Conservation (phyloP, 139 green algal species). For the Yamagishiella unicocca region DNA sequence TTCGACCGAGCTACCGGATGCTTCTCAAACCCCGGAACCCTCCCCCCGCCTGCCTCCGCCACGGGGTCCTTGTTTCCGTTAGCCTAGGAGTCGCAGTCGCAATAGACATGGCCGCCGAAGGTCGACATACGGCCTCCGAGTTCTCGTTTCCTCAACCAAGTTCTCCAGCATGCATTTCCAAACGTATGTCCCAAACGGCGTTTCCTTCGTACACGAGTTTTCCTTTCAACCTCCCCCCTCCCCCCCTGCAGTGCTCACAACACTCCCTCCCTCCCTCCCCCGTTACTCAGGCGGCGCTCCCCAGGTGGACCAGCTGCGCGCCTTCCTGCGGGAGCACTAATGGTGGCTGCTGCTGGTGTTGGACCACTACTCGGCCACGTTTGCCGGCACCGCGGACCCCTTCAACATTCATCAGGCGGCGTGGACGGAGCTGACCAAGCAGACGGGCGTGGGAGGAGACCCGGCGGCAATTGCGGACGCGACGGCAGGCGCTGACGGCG, state of each 20-base stretch:
- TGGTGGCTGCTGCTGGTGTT: conserved; percentile 41
- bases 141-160: too few species aligned
- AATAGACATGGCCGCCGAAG: too few species aligned
- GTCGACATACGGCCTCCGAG: too few species aligned
- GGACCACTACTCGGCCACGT: conserved; percentile 47
- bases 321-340: conserved; percentile 28
- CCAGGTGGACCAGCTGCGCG: conserved; percentile 15
- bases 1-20: too few species aligned
- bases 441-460: background rate
- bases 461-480: background rate
- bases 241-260: background rate
- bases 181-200: background rate
- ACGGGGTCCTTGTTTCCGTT: too few species aligned
- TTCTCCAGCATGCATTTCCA: too few species aligned
- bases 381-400: conserved; percentile 32
- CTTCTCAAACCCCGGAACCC: too few species aligned
- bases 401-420: conserved; percentile 58
- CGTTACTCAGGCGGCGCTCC: background rate
- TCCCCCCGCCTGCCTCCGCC: too few species aligned
- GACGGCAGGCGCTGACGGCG: conserved; percentile 31
- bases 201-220: background rate
- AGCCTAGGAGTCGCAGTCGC: too few species aligned
- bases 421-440: conserved; percentile 60
- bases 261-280: background rate
- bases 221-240: background rate